Evolutionary conservation across 306 rosid species (phyloP), one percentile per base, ranked within the genome.

Genomic region (Quercus ilex): DNA sequence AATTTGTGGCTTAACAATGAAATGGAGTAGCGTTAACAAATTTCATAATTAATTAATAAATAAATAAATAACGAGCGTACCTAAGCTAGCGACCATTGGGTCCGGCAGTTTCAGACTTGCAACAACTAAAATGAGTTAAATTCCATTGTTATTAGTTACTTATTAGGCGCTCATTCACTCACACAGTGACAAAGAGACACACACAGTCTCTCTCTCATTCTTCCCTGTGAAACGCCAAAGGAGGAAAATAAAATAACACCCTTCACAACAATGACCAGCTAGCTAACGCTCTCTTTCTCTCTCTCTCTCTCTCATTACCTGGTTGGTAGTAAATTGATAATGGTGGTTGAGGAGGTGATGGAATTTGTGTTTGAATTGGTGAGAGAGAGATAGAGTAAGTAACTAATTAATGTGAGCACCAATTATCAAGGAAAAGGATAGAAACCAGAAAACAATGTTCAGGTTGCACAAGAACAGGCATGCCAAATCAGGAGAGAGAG

Each of bases 211-310:
- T 55, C 65, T 81, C 74, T 65, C 79, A 80, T 74, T 85, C 82
- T 51, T 70, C 82, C 38, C 81, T 31, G 81, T 73, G 89, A 69
- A 85, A 86, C 89, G 85, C 92, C 83, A 71, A 77, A 63, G 15
- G 69, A 82, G 85, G 90, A 80, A 83, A 90, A 84, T 85, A 71
- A 88, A 81, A 83, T 77, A 81, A 75, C 89, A 86, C 77, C 93
- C 60, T 84, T 87, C 83, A 23, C 79, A 74, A 92, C 92, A 92
- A 87, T 83, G 97, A 95, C 97, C 82, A 81, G 23, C 83, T 75
- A 91, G 89, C 99, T 87, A 88, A 90, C 90, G 73, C 69, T 78
- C 75, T 77, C 78, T 78, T 73, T 77, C 78, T 78, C 77, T 81
- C 82, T 80, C 56, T 78, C 69, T 81, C 74, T 56, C 79, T 46